These are phyloP conservation scores for Ceratobasidium papillatum DNA, from an alignment of 1,284 basidiomycete genomes.

Conservation along the genomic window DNA sequence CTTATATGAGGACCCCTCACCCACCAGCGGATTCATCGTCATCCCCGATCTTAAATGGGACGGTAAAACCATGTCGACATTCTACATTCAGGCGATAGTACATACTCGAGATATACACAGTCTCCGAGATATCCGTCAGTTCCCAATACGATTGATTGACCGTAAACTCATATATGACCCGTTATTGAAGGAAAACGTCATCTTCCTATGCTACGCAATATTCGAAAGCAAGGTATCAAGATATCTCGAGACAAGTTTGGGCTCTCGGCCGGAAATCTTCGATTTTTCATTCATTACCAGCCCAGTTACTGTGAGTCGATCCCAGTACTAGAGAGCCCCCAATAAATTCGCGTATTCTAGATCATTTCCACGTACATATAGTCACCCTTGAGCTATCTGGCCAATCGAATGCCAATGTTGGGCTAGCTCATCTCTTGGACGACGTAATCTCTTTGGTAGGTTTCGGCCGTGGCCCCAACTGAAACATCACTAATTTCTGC, in stretches of 20 bases:
- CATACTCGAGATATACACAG: constrained; percentile 66
- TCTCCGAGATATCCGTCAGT: constrained; percentile 69
- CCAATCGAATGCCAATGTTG: constrained; percentile 78
- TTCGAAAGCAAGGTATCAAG: constrained; percentile 64
- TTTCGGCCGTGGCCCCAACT: constrained; percentile 41
- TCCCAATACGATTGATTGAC: not conserved
- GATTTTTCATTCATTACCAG: constrained; percentile 94
- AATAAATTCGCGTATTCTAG: constrained; percentile 55
- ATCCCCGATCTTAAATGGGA: constrained; percentile 97
- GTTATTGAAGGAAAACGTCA: constrained; percentile 60
- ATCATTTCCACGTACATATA: constrained; percentile 96
- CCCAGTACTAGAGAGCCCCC: constrained; percentile 7
- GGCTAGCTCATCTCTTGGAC: constrained; percentile 93
- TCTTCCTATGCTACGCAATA: constrained; percentile 72
- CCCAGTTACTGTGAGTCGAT: constrained; percentile 87
- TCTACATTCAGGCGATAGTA: constrained; percentile 81
- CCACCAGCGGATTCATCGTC: constrained; percentile 74
- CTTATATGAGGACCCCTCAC: constrained; percentile 67
- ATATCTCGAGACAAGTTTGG: constrained; percentile 71
- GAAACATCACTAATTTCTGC: not conserved
- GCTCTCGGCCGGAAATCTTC: constrained; percentile 65
- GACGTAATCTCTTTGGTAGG: constrained; percentile 85
- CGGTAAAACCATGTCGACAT: constrained; percentile 66
- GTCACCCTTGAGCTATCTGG: constrained; percentile 77
- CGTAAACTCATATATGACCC: too few relatives aligned